Evolutionary conservation across 768 basidiomycete genomes (phyloP).

Genomic region (Hygrocybe punicea): DNA sequence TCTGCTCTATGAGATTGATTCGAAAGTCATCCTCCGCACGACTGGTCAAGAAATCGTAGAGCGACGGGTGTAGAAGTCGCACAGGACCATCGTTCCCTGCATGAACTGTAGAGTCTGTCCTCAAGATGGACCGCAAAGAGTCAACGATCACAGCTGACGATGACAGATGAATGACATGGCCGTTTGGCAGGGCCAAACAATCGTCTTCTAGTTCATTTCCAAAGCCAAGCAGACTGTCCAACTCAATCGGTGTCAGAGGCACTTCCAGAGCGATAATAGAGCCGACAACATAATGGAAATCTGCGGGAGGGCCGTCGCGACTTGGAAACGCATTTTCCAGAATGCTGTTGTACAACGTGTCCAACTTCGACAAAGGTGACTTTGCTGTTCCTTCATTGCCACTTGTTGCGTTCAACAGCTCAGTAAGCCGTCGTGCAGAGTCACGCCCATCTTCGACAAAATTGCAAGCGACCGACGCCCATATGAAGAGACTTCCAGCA

Average conservation of each 20-base stretch:
- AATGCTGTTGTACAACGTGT: conserved; percentile 2
- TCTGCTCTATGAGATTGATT: not conserved
- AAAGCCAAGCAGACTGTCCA: conserved; percentile 7
- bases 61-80: conserved; percentile 31
- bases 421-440: not conserved
- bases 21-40: not conserved
- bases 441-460: conserved; percentile 9
- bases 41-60: conserved; percentile 32
- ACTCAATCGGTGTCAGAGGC: not conserved
- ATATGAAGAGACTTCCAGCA: too few relatives aligned
- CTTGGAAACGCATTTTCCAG: conserved; percentile 2
- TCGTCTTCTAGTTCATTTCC: not conserved
- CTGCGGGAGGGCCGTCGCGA: not conserved
- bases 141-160: not conserved
- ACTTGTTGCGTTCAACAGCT: not conserved
- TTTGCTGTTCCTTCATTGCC: not conserved
- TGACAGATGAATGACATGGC: not conserved
- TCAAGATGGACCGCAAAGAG: not conserved
- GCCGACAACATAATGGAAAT: conserved; percentile 9
- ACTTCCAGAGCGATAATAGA: not conserved
- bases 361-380: not conserved
- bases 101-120: not conserved
- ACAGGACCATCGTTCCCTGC: conserved; percentile 17
- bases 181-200: not conserved
- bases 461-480: too few relatives aligned